A percentile compares a stretch with the other conserved stretches of the same genome.
phyloP scores from a whole-genome alignment of 148 eudicot genomes.

The Spergularia marina region DNA sequence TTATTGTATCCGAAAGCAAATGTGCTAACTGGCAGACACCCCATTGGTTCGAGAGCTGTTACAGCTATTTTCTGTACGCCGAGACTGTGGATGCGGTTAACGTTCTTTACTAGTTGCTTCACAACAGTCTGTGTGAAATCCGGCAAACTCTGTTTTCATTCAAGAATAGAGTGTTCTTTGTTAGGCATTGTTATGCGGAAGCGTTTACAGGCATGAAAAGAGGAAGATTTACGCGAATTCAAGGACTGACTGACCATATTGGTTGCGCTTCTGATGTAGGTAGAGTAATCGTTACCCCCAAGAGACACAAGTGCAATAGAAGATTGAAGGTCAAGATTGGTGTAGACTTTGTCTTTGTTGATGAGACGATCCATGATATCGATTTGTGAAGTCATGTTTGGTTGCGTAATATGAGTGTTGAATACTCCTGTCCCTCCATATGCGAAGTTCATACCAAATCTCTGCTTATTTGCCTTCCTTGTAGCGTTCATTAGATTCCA shows the following conservation, averaged over 20 bases:
- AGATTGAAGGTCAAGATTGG: constrained; percentile 31
- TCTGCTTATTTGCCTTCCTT: constrained; percentile 2
- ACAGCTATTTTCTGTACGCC: constrained; percentile 50
- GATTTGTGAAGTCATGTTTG: constrained; percentile 47
- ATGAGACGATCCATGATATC: constrained; percentile 31
- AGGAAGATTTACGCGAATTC: no score
- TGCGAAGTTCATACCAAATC: constrained; percentile 58
- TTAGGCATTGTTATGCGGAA: neutral
- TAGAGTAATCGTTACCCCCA: constrained; percentile 57
- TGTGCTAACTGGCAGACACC: constrained; percentile 51
- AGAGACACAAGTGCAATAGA: constrained; percentile 47
- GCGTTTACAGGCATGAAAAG: no score
- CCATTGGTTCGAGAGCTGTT: constrained; percentile 49
- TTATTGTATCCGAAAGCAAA: constrained; percentile 25
- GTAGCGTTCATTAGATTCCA: constrained; percentile 22
- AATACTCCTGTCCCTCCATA: constrained; percentile 80
- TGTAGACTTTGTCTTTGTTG: constrained; percentile 26
- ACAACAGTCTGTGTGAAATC: constrained; percentile 38
- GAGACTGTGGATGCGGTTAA: constrained; percentile 36
- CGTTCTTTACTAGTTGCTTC: constrained; percentile 37
- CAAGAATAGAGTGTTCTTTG: neutral
- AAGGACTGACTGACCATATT: constrained; percentile 29
- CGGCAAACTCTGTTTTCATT: constrained; percentile 31
- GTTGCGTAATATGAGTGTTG: constrained; percentile 37
- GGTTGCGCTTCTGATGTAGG: constrained; percentile 28